phyloP scores from a whole-genome alignment of 768 basidiomycete species.

The Boletus rex-veris region DNA sequence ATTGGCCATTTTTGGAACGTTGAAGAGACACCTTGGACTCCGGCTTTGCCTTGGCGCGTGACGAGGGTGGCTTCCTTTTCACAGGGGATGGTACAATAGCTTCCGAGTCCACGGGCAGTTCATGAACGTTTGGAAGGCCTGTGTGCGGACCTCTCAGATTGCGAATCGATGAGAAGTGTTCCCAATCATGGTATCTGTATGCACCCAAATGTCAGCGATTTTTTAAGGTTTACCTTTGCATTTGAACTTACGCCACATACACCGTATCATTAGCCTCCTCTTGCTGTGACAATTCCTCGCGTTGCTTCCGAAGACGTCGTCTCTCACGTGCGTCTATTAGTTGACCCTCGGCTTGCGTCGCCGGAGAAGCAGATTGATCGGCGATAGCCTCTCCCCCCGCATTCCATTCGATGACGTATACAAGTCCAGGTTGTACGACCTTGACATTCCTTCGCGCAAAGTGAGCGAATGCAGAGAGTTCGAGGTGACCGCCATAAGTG shows the following conservation, averaged over 20 bases:
- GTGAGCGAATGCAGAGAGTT: slow-evolving; percentile 89
- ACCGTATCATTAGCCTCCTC: slow-evolving; percentile 43
- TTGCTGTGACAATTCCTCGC: slow-evolving; percentile 18
- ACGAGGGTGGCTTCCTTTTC: slow-evolving; percentile 35
- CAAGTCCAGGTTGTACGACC: slow-evolving; percentile 87
- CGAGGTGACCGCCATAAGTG: slow-evolving; percentile 91
- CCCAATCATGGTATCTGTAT: slow-evolving; percentile 85
- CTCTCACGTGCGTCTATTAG: slow-evolving; percentile 41
- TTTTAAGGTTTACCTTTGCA: slow-evolving; percentile 1
- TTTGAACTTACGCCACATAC: slow-evolving; percentile 75
- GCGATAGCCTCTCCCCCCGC: slow-evolving; percentile 48
- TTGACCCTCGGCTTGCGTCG: slow-evolving; percentile 24
- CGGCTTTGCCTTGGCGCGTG: slow-evolving; percentile 28
- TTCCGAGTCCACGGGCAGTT: slow-evolving; percentile 38
- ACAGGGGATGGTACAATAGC: slow-evolving; percentile 30
- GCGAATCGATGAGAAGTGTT: slow-evolving; percentile 92
- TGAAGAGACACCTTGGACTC: slow-evolving; percentile 16
- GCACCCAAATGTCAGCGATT: slow-evolving; percentile 9
- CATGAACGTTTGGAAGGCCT: slow-evolving; percentile 64
- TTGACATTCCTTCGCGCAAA: slow-evolving; percentile 77
- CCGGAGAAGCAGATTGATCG: slow-evolving; percentile 25
- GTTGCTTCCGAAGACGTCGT: slow-evolving; percentile 39
- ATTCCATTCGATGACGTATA: slow-evolving; percentile 85
- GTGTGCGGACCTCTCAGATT: slow-evolving; percentile 81
- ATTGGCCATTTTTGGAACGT: slow-evolving; percentile 24